These are phyloP conservation scores for Sporothrix protearum DNA, from an alignment of 2,329 filamentous ascomycete genomes.

Conservation along the genomic window DNA sequence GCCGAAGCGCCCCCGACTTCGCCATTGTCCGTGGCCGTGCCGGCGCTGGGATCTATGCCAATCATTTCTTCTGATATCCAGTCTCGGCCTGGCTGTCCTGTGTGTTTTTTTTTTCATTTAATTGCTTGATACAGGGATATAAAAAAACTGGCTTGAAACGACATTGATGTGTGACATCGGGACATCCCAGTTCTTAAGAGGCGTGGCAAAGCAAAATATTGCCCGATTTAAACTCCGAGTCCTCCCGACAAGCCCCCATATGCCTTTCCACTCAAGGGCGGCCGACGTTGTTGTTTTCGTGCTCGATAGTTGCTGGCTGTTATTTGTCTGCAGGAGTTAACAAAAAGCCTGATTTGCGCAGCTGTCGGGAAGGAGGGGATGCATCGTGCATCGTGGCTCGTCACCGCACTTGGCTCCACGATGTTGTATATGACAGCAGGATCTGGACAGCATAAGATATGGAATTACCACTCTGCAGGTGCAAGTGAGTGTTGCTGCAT, in stretches of 20 bases:
- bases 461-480: not conserved
- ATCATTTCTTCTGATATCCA: not conserved
- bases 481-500: not conserved
- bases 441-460: not conserved
- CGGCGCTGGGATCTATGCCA: not conserved
- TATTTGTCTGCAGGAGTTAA: not conserved
- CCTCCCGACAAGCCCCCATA: not conserved
- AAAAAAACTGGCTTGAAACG: not conserved
- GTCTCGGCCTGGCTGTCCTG: not conserved
- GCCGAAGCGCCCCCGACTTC: not conserved
- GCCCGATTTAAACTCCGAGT: not conserved
- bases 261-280: not conserved
- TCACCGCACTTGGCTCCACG: not conserved
- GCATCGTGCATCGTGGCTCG: not conserved
- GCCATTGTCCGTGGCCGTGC: not conserved
- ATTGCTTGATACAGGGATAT: not conserved
- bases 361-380: not conserved
- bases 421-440: not conserved
- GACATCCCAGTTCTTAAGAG: not conserved
- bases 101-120: no score
- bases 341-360: not conserved
- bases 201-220: not conserved
- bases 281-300: not conserved
- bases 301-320: not conserved
- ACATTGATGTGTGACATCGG: not conserved